Base-by-base conservation (phyloP, 208 protist species). In the Crithidia bombi region DNA sequence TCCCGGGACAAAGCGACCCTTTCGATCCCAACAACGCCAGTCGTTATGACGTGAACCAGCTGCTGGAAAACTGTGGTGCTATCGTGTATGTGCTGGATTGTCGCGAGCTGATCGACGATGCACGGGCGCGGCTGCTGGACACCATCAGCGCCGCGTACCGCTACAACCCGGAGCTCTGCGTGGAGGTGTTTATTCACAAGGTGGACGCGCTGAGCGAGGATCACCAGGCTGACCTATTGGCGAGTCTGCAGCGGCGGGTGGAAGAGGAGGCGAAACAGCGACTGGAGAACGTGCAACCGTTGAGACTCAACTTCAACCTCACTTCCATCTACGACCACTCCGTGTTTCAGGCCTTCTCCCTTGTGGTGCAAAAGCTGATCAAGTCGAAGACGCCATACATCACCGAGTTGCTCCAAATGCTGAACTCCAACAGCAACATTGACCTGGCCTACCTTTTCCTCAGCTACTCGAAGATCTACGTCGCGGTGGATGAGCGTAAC, bases 151-250 rank as follows among this genome's bases (percentile, higher is more conserved):
- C 87, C 5, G 87, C 86, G 17, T 87, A 94, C 56, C 70, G 76
- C 26, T 85, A 86, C 73, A 91, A 89, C 75, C 89, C 85, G 0
- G 77, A 87, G 32, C 79, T 96, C 10, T 90, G 78, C 54, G 75
- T 94, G 7, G 91, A 96, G 75, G 91, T 96, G 30, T 96, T 96
- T 57, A 93, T 96, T 49, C 91, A 96, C 79, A 96, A 96, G 61
- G 91, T 94, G 30, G 91, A 96, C 67, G 85, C 85, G 23, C 79
- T 96, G 17, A 93, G 84, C 43, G 91, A 96, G 65, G 89, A 93
- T 36, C 89, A 96, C 46, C 89, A 96, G 74, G 71, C 82, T 9
- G 89, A 96, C 65, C 78, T 94, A 12, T 80, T 94, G 39, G 81
- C 82, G 15, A 89, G 78, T 46, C 73, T 96, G 55, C 86, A 94